Conservation (phyloP, 371 early-diverging fungal genomes). For the Syncephalis fuscata region DNA sequence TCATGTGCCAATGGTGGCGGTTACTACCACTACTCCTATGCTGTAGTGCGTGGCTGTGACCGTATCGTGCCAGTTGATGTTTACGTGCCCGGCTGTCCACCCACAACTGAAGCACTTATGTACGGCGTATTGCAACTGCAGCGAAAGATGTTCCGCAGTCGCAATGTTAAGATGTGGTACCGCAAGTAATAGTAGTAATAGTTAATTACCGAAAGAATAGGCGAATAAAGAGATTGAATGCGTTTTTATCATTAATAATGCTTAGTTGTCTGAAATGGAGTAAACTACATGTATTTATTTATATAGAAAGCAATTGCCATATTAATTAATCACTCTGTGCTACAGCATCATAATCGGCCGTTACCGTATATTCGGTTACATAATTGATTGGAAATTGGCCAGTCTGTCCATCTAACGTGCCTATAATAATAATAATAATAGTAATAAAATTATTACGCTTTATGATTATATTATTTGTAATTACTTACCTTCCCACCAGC, state of each 20-base stretch:
- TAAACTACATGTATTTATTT: no score
- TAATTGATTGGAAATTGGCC: slow-evolving; percentile 79
- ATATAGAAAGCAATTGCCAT: background rate
- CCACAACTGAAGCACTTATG: slow-evolving; percentile 90
- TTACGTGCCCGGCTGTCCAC: slow-evolving; percentile 97
- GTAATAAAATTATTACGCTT: background rate
- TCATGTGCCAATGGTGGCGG: slow-evolving; percentile 98
- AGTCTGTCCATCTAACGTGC: slow-evolving; percentile 34
- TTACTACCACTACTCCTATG: slow-evolving; percentile 96
- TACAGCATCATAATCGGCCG: no score
- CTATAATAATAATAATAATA: slow-evolving; percentile 12
- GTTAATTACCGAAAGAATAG: no score
- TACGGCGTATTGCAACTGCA: slow-evolving; percentile 95
- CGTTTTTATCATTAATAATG: no score
- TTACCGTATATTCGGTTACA: slow-evolving; percentile 16
- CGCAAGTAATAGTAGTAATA: slow-evolving; percentile 20
- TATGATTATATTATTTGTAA: no score
- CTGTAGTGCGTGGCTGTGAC: slow-evolving; percentile 92
- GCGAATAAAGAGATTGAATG: no score
- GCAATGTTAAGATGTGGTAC: slow-evolving; percentile 22
- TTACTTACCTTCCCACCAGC: slow-evolving; percentile 59
- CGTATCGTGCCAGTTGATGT: slow-evolving; percentile 93
- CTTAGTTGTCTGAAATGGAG: no score
- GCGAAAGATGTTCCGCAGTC: slow-evolving; percentile 81
- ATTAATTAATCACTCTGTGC: no score